Percentiles rank a stretch among this genome's conserved stretches.
phyloP scores from a whole-genome alignment of 805 yeast genomes.

The Starmerella floricola region DNA sequence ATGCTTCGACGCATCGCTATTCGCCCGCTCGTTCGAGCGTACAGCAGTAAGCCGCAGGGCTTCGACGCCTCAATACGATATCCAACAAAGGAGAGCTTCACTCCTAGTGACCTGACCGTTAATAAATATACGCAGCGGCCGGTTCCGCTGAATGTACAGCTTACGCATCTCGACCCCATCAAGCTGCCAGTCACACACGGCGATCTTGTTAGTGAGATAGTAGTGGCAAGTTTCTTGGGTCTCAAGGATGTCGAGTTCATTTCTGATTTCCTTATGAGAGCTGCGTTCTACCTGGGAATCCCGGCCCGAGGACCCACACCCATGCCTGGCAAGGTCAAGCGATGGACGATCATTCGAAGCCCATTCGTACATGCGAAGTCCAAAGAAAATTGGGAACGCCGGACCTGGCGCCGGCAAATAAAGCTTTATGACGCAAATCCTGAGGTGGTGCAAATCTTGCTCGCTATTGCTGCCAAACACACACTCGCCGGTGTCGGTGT shows the following conservation, averaged over 20 bases:
- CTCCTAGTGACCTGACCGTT: conserved; percentile 3
- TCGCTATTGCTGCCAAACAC: conserved; percentile 66
- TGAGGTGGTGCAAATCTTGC: conserved; percentile 70
- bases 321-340: conserved; percentile 57
- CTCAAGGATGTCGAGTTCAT: conserved; percentile 59
- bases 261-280: conserved; percentile 76
- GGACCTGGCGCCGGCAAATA: conserved; percentile 63
- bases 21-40: conserved; percentile 1
- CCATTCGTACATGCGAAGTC: conserved; percentile 92
- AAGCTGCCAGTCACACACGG: conserved; percentile 56
- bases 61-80: conserved; percentile 1
- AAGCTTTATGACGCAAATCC: conserved; percentile 75
- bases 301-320: conserved; percentile 70
- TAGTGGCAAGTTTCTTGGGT: conserved; percentile 54
- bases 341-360: conserved; percentile 87
- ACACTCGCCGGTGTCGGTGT: conserved; percentile 73
- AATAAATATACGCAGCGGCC: conserved; percentile 15
- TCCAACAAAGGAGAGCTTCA: conserved; percentile 3
- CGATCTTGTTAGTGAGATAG: conserved; percentile 64
- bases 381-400: conserved; percentile 86
- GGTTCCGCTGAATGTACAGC: conserved; percentile 67
- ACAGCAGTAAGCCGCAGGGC: not conserved
- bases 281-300: conserved; percentile 79
- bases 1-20: conserved; percentile 5
- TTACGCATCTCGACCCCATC: conserved; percentile 70